Percentiles rank a stretch among this genome's conserved stretches.
These are phyloP conservation scores for Penicillium sp. DNA, from an alignment of 2,329 filamentous ascomycete genomes.

Conservation along the genomic window DNA sequence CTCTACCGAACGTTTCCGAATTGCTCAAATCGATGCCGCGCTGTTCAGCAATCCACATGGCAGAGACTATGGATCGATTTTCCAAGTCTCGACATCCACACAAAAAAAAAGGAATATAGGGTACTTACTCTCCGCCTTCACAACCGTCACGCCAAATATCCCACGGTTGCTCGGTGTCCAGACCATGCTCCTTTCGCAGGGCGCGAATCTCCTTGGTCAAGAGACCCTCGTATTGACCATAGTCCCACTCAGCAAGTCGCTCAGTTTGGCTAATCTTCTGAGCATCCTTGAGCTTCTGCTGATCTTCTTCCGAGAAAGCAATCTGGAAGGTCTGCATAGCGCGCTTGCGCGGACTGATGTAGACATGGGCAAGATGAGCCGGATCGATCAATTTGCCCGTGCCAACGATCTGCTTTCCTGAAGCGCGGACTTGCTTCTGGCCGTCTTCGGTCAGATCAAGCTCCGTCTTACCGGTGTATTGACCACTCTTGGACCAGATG, in stretches of 20 bases:
- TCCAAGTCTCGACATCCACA: too few species aligned
- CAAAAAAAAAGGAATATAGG: not conserved
- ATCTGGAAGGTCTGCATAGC: slow-evolving; percentile 47
- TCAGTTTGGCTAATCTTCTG: slow-evolving; percentile 46
- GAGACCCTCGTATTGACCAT: slow-evolving; percentile 58
- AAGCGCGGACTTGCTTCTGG: slow-evolving; percentile 41
- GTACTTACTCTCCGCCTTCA: slow-evolving; percentile 49
- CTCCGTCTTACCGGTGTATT: slow-evolving; percentile 44
- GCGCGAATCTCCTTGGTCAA: slow-evolving; percentile 47
- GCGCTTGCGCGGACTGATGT: slow-evolving; percentile 46
- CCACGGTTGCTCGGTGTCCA: slow-evolving; percentile 48
- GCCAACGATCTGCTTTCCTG: slow-evolving; percentile 45
- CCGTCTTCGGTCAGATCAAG: slow-evolving; percentile 40
- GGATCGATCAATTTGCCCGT: slow-evolving; percentile 49
- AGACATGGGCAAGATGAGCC: slow-evolving; percentile 42
- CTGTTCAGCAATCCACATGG: too few species aligned
- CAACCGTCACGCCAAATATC: slow-evolving; percentile 56
- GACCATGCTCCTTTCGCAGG: slow-evolving; percentile 41
- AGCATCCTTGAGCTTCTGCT: slow-evolving; percentile 14
- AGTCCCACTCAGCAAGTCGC: slow-evolving; percentile 55
- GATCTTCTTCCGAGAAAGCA: slow-evolving; percentile 31
- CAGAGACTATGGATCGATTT: too few species aligned
- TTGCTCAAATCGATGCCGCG: too few species aligned
- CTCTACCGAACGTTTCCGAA: too few species aligned
- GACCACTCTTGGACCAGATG: slow-evolving; percentile 45